Evolutionary conservation across 2,329 filamentous ascomycete genomes (phyloP).

Genomic region (Clarireedia monteithiana): DNA sequence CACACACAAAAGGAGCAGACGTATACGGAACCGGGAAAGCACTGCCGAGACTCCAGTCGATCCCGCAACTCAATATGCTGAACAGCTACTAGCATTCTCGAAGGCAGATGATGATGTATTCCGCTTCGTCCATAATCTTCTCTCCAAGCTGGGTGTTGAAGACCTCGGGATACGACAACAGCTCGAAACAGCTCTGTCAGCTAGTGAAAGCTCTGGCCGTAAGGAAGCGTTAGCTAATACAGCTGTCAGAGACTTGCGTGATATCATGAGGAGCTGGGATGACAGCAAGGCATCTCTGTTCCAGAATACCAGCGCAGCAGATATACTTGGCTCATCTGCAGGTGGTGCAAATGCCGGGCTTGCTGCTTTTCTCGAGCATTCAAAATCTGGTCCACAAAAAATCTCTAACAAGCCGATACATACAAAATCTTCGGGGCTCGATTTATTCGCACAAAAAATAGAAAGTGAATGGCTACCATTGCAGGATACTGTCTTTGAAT

Average conservation of each 20-base stretch:
- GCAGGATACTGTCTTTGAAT: slow-evolving; percentile 52
- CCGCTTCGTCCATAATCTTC: slow-evolving; percentile 21
- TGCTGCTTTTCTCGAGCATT: slow-evolving; percentile 56
- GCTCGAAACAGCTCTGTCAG: slow-evolving; percentile 21
- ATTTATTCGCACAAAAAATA: slow-evolving; percentile 41
- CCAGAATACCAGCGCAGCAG: slow-evolving; percentile 25
- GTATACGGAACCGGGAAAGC: slow-evolving; percentile 53
- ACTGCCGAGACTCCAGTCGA: slow-evolving; percentile 41
- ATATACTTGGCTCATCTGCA: slow-evolving; percentile 26
- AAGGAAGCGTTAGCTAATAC: slow-evolving; percentile 20
- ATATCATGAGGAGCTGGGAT: slow-evolving; percentile 32
- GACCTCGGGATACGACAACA: slow-evolving; percentile 25
- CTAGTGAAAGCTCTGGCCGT: slow-evolving; percentile 12
- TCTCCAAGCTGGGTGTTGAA: slow-evolving; percentile 25
- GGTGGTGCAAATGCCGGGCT: slow-evolving; percentile 36
- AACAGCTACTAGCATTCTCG: slow-evolving; percentile 39
- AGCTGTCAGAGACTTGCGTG: slow-evolving; percentile 31
- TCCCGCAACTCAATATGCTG: slow-evolving; percentile 43
- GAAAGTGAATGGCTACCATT: slow-evolving; percentile 45
- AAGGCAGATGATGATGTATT: slow-evolving; percentile 27
- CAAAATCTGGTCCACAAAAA: slow-evolving; percentile 47
- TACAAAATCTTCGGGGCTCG: slow-evolving; percentile 48
- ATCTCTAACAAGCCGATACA: slow-evolving; percentile 34
- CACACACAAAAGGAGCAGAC: slow-evolving; percentile 56
- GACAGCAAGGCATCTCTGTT: slow-evolving; percentile 31